Evolutionary conservation across 1,284 basidiomycete genomes (phyloP), one percentile per base, ranked within the genome.

Genomic region (Ustilago lituana): DNA sequence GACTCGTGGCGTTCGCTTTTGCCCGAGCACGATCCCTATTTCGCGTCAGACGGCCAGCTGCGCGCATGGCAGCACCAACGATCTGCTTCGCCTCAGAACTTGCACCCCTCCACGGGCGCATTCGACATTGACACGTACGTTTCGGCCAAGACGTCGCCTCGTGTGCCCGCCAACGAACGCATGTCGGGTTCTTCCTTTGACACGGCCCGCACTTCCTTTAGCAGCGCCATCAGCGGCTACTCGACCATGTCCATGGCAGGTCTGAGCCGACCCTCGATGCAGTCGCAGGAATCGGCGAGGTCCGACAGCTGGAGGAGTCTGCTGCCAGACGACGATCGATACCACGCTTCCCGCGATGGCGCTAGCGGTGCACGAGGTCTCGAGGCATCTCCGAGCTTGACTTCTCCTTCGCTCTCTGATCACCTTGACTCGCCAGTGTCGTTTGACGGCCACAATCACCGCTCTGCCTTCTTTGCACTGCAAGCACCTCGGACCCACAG

Each of bases 1-100:
- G 75, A 77, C 46, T 64, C 70, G 20, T 77, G 75, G 75, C 59
- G 75, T 17, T 61, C 65, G 20, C 51, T 77, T 4, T 63, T 77
- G 2, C 73, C 73, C 1, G 61, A 67, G 45, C 58, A 77, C 48
- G 75, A 77, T 39, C 75, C 73, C 1, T 77, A 61, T 59, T 77
- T 73, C 56, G 66, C 62, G 5, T 44, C 64, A 1, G 69, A 67
- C 14, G 43, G 54, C 17, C 33, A 59, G 37, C 23, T 56, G 41
- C 49, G 55, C 14, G 39, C 55, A 36, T 49, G 46, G 22, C 47
- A 38, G 15, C 23, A 15, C 6, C 36, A 37, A 20, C 60, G 47
- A 7, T 59, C 63, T 2, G 37, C 54, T 12, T 63, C 60, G 8
- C 63, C 63, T 4, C 59, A 56, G n/a, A 47, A 27, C 38, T 33